Conservation (phyloP, 2,329 filamentous ascomycete genomes). For the Fragosphaeria purpurea region DNA sequence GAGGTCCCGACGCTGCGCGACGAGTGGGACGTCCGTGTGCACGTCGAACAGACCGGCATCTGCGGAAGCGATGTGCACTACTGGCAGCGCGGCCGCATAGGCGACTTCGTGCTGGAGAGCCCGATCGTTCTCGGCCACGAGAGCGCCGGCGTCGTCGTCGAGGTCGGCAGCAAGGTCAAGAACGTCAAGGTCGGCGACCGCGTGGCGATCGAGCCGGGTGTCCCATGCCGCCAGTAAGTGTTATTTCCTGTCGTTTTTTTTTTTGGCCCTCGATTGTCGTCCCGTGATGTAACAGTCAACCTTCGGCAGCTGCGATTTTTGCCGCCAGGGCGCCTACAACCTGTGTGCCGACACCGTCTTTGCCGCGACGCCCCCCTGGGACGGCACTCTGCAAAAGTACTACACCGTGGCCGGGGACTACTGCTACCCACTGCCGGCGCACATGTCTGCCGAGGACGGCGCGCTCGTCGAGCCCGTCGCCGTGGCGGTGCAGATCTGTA, state of each 20-base stretch:
- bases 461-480: slow-evolving; percentile 49
- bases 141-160: slow-evolving; percentile 48
- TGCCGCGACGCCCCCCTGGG: slow-evolving; percentile 20
- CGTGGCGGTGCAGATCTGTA: slow-evolving; percentile 47
- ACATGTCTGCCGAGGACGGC: slow-evolving; percentile 39
- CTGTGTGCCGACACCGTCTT: slow-evolving; percentile 25
- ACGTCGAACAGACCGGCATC: slow-evolving; percentile 44
- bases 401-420: slow-evolving; percentile 36
- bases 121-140: slow-evolving; percentile 50
- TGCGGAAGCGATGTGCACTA: slow-evolving; percentile 53
- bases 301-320: slow-evolving; percentile 17
- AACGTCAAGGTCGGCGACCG: slow-evolving; percentile 50
- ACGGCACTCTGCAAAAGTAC: slow-evolving; percentile 28
- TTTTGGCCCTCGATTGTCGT: neutral
- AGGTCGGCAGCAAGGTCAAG: slow-evolving; percentile 47
- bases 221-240: slow-evolving; percentile 40
- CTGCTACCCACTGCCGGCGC: slow-evolving; percentile 37
- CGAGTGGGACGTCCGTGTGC: slow-evolving; percentile 31
- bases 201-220: slow-evolving; percentile 59
- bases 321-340: slow-evolving; percentile 30
- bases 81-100: slow-evolving; percentile 29
- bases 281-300: slow-evolving; percentile 16
- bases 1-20: slow-evolving; percentile 28
- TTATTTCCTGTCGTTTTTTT: neutral
- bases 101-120: slow-evolving; percentile 45